Base-by-base conservation (phyloP, 345 rosid species). In the Brassica carinata region DNA sequence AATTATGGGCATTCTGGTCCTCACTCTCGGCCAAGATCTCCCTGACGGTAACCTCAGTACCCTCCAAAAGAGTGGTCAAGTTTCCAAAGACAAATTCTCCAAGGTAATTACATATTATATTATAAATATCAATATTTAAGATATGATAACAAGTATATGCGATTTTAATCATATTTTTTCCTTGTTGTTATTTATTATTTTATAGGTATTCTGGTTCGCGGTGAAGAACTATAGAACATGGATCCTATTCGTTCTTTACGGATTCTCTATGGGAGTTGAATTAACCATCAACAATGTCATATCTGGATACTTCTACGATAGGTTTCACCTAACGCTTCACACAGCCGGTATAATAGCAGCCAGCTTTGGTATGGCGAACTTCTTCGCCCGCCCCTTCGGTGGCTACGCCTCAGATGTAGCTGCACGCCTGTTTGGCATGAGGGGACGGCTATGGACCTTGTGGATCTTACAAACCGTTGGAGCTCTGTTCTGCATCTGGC, bases 21-120 rank as follows among this genome's bases (percentile, higher is more conserved):
- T 92, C 55, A 87, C 88, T 51, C 83, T 94, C 0, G 98, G 98
- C 72, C 98, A 92, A 81, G 98, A 94, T 78, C 85, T 94, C 82
- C 98, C 98, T 8, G 98, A 90, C 34, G 98, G 98, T 0, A 90
- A 94, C 83, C 88, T 92, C 4, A 64, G 89, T 31, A 57, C 90
- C 14, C 83, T 94, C 9, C 93, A 89, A 61, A 92, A 90, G 89
- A 87, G 80, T 79, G 98, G 98, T 23, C 77, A 87, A 27, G 90
- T 89, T 72, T 74, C 90, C 29, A 90, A 88, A 79, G 97, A 94
- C 59, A 87, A 88, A 68, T 88, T 94, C 87, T 88, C 94, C 55
- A 92, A 90, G 92, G 98, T 82, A 72, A 5, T 26, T 58, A 29
- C 40, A 34, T 51, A 9, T 9, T 31, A 79, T 8, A 53, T 63